Percentiles rank a stretch among this genome's conserved stretches.
These are phyloP conservation scores for Symbiodinium natans DNA, from an alignment of 73 alveolate species.

Conservation along the genomic window DNA sequence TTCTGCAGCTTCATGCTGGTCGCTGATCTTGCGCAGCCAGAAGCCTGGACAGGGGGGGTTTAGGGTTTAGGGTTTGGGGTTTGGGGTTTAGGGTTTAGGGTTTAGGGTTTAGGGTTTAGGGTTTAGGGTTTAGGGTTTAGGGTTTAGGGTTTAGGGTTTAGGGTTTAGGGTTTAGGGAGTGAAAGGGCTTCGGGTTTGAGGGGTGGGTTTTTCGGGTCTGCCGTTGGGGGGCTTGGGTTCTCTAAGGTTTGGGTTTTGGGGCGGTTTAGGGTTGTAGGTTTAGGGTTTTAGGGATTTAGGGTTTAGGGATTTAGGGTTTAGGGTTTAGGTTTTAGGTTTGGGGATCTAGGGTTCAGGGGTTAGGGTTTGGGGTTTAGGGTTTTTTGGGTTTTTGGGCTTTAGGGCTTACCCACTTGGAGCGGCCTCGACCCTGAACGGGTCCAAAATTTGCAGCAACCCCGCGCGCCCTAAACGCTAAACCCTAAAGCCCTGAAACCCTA, in stretches of 20 bases:
- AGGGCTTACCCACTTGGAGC: too few species aligned
- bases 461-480: too few species aligned
- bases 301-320: neutral
- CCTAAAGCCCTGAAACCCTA: too few species aligned
- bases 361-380: neutral
- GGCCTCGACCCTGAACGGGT: too few species aligned
- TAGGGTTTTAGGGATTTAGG: neutral
- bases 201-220: too few species aligned
- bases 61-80: neutral
- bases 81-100: neutral
- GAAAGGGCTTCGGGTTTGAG: too few species aligned
- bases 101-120: neutral
- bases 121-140: neutral
- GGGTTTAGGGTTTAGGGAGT: neutral
- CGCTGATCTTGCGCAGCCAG: slow-evolving; percentile 20
- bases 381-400: too few species aligned
- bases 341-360: neutral
- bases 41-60: neutral
- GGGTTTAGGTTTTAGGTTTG: neutral
- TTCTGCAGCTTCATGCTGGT: slow-evolving; percentile 2
- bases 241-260: too few species aligned
- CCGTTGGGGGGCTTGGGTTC: too few species aligned
- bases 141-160: too few species aligned
- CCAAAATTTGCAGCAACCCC: too few species aligned
- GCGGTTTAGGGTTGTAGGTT: too few species aligned